These are phyloP conservation scores for Cronartium quercuum DNA, from an alignment of 1,284 basidiomycete species.

Conservation along the genomic window DNA sequence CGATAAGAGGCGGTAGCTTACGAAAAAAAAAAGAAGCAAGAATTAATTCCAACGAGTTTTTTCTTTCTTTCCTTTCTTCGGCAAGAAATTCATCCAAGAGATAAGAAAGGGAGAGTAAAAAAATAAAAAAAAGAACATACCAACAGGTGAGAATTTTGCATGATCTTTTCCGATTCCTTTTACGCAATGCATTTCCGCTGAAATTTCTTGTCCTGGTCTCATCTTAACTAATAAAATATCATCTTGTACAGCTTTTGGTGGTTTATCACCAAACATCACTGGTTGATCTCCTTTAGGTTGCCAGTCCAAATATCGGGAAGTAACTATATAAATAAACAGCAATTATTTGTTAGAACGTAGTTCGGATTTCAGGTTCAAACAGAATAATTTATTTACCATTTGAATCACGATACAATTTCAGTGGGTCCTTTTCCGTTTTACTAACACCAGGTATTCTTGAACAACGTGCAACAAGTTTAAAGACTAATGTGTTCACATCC, in stretches of 20 bases:
- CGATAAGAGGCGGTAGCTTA: slow-evolving; percentile 93
- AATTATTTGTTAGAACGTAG: neutral
- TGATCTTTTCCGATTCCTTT: slow-evolving; percentile 96
- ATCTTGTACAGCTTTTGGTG: slow-evolving; percentile 67
- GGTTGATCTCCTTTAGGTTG: slow-evolving; percentile 77
- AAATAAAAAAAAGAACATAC: slow-evolving; percentile 55
- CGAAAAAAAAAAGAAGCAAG: neutral
- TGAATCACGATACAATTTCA: slow-evolving; percentile 63
- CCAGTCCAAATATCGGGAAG: slow-evolving; percentile 75
- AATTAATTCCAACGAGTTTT: neutral
- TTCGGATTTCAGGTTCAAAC: no score
- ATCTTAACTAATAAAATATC: slow-evolving; percentile 92
- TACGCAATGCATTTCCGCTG: slow-evolving; percentile 82
- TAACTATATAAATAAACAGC: slow-evolving; percentile 53
- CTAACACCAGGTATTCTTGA: slow-evolving; percentile 56
- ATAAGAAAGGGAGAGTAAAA: neutral
- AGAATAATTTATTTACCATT: slow-evolving; percentile 50
- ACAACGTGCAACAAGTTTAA: slow-evolving; percentile 69
- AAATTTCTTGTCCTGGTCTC: slow-evolving; percentile 70
- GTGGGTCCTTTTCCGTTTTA: slow-evolving; percentile 60
- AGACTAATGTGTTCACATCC: slow-evolving; percentile 88
- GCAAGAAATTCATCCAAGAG: neutral
- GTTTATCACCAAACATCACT: slow-evolving; percentile 51
- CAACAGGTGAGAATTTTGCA: slow-evolving; percentile 96
- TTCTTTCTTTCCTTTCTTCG: neutral